phyloP scores from a whole-genome alignment of 306 rosid species.

The Oxytropis ochrocephala region DNA sequence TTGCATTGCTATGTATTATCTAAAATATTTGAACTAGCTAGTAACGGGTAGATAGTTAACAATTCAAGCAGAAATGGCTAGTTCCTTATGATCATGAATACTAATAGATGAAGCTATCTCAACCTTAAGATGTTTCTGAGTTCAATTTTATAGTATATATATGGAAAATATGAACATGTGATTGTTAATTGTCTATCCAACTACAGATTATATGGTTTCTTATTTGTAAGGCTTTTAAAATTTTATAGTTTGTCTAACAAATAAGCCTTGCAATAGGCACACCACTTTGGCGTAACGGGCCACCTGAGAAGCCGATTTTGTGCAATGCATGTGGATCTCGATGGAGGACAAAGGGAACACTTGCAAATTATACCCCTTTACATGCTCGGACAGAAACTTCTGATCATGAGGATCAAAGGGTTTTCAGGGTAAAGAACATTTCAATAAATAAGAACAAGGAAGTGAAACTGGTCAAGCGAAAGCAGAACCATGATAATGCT shows the following conservation, averaged over 20 bases:
- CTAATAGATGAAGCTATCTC: conserved; percentile 8
- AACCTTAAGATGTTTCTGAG: conserved; percentile 19
- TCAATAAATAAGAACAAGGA: conserved; percentile 73
- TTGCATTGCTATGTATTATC: conserved; percentile 3
- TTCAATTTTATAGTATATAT: background rate
- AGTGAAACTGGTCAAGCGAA: conserved; percentile 69
- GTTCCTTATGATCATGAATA: conserved; percentile 13
- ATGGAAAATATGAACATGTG: background rate
- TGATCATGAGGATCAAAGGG: conserved; percentile 65
- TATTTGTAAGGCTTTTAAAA: conserved; percentile 4
- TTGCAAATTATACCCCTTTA: conserved; percentile 91
- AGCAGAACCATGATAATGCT: conserved; percentile 48
- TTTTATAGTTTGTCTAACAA: conserved; percentile 30
- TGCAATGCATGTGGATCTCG: conserved; percentile 99
- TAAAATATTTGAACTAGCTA: background rate
- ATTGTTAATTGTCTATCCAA: conserved; percentile 4
- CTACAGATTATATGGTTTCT: conserved; percentile 7
- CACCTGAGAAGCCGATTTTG: conserved; percentile 93
- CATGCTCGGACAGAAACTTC: conserved; percentile 80
- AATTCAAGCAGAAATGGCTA: background rate
- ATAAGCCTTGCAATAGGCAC: conserved; percentile 64
- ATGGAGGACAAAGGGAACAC: conserved; percentile 99
- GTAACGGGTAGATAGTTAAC: conserved; percentile 5
- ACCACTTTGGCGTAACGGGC: conserved; percentile 99
- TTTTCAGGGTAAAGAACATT: conserved; percentile 63